Evolutionary conservation across 2,329 filamentous ascomycete genomes (phyloP).

Genomic region (Clonostachys chloroleuca): DNA sequence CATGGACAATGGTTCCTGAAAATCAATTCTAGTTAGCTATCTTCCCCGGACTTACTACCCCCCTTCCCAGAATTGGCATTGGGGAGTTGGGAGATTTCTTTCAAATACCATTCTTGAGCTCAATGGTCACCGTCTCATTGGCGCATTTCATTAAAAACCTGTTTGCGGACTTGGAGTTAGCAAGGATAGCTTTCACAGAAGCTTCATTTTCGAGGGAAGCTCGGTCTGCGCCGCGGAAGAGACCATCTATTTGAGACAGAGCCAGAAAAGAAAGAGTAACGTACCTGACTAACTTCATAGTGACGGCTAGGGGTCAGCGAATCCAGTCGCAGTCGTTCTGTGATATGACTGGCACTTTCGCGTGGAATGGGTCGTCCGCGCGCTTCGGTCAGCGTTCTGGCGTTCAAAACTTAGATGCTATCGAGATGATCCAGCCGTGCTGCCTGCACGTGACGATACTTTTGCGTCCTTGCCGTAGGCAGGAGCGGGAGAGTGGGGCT

Average conservation of each 20-base stretch:
- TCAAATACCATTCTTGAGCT: conserved; percentile 87
- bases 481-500: too few species aligned
- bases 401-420: too few species aligned
- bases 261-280: conserved; percentile 14
- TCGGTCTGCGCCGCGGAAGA: conserved; percentile 7
- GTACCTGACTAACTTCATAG: conserved; percentile 97
- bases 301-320: conserved; percentile 27
- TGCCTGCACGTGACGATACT: too few species aligned
- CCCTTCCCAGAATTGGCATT: neutral
- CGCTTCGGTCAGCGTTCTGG: too few species aligned
- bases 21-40: neutral
- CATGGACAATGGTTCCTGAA: conserved; percentile 87
- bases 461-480: too few species aligned
- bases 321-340: neutral
- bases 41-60: too few species aligned
- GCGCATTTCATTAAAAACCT: conserved; percentile 99
- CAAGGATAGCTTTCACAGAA: conserved; percentile 20
- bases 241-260: neutral
- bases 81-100: neutral
- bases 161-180: conserved; percentile 9
- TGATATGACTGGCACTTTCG: too few species aligned
- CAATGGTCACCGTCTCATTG: conserved; percentile 97
- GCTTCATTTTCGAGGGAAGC: conserved; percentile 11
- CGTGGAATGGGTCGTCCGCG: neutral
- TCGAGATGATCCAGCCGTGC: too few species aligned